Evolutionary conservation across 148 eudicot species (phyloP).

Genomic region (Fallopia convolvulus): DNA sequence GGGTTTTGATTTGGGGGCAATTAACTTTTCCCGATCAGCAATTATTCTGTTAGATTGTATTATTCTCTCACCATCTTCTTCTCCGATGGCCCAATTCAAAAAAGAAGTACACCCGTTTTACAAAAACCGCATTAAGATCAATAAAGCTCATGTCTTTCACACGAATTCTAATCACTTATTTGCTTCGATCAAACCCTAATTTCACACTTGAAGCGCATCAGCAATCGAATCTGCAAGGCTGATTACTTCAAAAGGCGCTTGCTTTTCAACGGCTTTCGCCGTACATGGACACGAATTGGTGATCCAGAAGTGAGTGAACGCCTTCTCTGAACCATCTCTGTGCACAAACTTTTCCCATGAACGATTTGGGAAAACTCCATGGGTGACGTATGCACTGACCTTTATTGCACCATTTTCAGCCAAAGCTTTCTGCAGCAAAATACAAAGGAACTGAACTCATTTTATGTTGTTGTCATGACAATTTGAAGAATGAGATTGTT

Average conservation of each 20-base stretch:
- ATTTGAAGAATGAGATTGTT: background rate
- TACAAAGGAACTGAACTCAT: no score
- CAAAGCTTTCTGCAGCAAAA: constrained; percentile 64
- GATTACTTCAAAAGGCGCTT: constrained; percentile 84
- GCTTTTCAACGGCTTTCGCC: constrained; percentile 60
- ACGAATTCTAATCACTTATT: no score
- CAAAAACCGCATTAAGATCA: no score
- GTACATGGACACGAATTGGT: constrained; percentile 88
- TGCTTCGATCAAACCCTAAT: no score
- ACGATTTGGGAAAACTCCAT: constrained; percentile 76
- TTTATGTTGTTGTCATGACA: background rate
- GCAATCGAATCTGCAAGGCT: constrained; percentile 95
- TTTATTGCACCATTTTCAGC: constrained; percentile 88
- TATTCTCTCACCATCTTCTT: no score
- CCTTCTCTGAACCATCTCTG: constrained; percentile 66
- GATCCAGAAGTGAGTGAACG: constrained; percentile 86
- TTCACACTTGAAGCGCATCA: constrained; percentile 79
- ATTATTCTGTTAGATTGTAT: no score
- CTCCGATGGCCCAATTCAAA: no score
- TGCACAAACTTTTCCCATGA: constrained; percentile 78
- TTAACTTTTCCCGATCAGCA: no score
- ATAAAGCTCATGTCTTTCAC: no score
- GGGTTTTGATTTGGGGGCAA: no score
- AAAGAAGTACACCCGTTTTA: no score
- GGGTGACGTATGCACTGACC: constrained; percentile 99